Evolutionary conservation across 371 early-diverging fungal species (phyloP).

Genomic region (Mortierella sp.): DNA sequence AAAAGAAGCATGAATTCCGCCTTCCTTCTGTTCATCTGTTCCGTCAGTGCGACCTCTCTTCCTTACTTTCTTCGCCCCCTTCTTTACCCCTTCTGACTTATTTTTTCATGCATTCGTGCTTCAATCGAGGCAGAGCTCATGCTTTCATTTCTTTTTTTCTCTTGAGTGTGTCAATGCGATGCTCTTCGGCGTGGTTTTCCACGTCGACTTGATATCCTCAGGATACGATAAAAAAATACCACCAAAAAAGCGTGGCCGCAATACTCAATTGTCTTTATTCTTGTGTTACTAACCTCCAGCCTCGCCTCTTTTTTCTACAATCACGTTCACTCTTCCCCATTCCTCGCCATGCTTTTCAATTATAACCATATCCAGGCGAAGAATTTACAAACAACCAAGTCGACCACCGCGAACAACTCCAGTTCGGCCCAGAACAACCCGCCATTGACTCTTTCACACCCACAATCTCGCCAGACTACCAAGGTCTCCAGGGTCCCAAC

Average conservation of each 20-base stretch:
- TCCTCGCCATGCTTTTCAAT: not conserved
- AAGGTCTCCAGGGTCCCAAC: conserved; percentile 68
- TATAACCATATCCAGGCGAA: not conserved
- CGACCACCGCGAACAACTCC: conserved; percentile 69
- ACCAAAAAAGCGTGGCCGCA: not conserved
- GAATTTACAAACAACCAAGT: conserved; percentile 44
- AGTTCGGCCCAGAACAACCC: conserved; percentile 67
- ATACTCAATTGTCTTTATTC: not conserved
- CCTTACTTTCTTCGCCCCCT: not conserved
- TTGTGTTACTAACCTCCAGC: not conserved
- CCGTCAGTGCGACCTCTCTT: not conserved
- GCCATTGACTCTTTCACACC: conserved; percentile 28
- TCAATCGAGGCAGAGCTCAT: not conserved
- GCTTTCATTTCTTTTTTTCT: not conserved
- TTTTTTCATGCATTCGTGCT: not conserved
- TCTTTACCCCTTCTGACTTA: not conserved
- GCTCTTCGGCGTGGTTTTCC: not conserved
- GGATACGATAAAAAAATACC: not conserved
- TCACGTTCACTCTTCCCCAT: not conserved
- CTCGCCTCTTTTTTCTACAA: not conserved
- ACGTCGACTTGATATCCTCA: not conserved
- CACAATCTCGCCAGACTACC: conserved; percentile 58
- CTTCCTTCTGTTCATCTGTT: not conserved
- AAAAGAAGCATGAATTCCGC: too few relatives aligned
- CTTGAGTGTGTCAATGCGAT: not conserved